Base-by-base conservation (phyloP, 2,329 filamentous ascomycete genomes). In the Colletotrichum spinosum region DNA sequence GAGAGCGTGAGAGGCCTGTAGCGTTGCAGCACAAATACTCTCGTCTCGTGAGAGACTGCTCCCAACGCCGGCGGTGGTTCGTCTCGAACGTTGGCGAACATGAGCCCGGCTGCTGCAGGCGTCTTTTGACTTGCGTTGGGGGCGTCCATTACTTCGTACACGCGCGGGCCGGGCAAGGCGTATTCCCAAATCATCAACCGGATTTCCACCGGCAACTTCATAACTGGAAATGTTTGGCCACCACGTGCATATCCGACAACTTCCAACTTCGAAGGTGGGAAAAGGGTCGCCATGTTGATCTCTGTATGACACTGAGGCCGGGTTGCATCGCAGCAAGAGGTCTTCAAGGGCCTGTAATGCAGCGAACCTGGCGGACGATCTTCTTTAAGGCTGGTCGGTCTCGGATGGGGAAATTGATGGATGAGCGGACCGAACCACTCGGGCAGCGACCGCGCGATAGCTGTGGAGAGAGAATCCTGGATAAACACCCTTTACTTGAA, bases 61-160 rank as follows among this genome's bases (percentile, higher is more conserved):
- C 79, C 79, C 51, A 83, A 73, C 0, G 77, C 72, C 6, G 81
- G 81, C 15, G 80, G 81, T 35, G 80, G 80, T 65, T 82, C 80
- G 61, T 79, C 76, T 61, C 80, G 79, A 35, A 79, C 71, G 64
- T 83, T 82, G 59, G 81, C 80, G 68, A 83, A 84, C 77, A 81
- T 80, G 44, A 84, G 72, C 53, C 79, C 80, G 41, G 77, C 72
- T n/a, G 76, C 74, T 3, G 81, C 75, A 3, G 75, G 73, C 33
- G 78, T 79, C 49, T 77, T 75, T 42, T 78, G 77, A 56, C 73
- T 75, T 11, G 80, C 76, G 67, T 76, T 77, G 12, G 81, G 81
- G 12, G 80, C 79, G 66, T 83, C 81, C 65, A 83, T 74, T 9
- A 83, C 76, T 69, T 83, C 81, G 70, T 81, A 83, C 3, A 83